phyloP scores from a whole-genome alignment of 208 protist genomes.

The Leishmania gerbilli region DNA sequence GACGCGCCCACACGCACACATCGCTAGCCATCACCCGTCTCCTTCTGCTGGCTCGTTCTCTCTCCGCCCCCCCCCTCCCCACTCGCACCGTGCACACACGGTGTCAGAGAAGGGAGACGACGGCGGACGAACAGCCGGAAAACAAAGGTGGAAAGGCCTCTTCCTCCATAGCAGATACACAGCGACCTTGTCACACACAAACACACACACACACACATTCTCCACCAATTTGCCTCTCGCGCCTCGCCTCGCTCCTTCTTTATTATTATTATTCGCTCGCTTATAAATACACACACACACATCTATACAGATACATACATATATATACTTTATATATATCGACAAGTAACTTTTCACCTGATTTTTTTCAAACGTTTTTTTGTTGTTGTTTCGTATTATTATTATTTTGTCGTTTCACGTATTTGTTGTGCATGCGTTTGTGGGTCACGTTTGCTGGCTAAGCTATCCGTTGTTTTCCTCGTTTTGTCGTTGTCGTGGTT shows the following conservation, averaged over 20 bases:
- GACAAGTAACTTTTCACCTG: neutral
- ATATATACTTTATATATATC: neutral
- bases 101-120: neutral
- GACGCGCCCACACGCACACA: neutral
- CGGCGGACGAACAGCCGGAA: neutral
- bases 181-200: neutral
- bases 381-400: neutral
- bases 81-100: neutral
- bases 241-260: no score
- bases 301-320: neutral
- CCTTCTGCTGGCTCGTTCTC: neutral
- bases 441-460: neutral
- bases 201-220: neutral
- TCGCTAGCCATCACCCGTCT: neutral
- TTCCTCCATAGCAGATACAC: no score
- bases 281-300: neutral
- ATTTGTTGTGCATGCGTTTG: neutral
- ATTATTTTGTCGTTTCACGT: neutral
- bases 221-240: no score
- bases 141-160: neutral
- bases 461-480: no score
- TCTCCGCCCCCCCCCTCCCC: neutral
- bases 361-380: neutral
- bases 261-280: neutral
- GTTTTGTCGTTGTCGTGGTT: neutral